Evolutionary conservation across 2,329 filamentous ascomycete species (phyloP), one percentile per base, ranked within the genome.

Genomic region (Akanthomyces lecanii): DNA sequence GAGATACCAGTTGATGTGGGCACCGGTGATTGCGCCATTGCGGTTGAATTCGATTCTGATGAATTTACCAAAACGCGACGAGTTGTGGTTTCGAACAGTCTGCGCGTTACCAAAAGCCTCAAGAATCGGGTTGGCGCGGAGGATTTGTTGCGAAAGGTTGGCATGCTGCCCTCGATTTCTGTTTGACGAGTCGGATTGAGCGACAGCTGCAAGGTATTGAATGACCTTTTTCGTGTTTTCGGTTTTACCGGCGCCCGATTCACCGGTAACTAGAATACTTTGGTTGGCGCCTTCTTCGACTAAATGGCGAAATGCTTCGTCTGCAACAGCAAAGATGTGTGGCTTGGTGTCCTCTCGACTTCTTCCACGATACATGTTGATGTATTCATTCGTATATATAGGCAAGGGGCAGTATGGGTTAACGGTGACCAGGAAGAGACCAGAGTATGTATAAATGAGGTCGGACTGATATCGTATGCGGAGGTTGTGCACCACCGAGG

Each of bases 201-300:
- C 95, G 52, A 99, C 95, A 1, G 95, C 92, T 16, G 95, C 95
- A 50, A 99, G 86, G 72, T 99, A 99, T 71, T 99, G 96, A 62
- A 99, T 99, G 69, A 99, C 95, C 75, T 99, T 99, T 74, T 99
- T 99, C 18, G 95, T 99, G 73, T 99, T 99, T 74, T 99, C 95
- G 0, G 95, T 99, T 79, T 99, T 99, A 69, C 95, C 95, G 40
- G 95, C 95, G 72, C 95, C 95, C 21, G 95, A 99, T 78, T 99
- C 95, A 76, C 95, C 95, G 3, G 95, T 99, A 25, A 99, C 96
- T 59, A 99, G 81, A 70, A 99, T 99, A 71, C 94, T 98, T 77
- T 99, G 95, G 70, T 99, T 98, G 67, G 92, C 84, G 47, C 93
- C 93, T 75, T 98, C 95, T 60, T 97, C 93, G 0, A 99, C 92